Evolutionary conservation across 352 stramenopile genomes (phyloP), one percentile per base, ranked within the genome.

Genomic region (Saprolegnia parasitica): DNA sequence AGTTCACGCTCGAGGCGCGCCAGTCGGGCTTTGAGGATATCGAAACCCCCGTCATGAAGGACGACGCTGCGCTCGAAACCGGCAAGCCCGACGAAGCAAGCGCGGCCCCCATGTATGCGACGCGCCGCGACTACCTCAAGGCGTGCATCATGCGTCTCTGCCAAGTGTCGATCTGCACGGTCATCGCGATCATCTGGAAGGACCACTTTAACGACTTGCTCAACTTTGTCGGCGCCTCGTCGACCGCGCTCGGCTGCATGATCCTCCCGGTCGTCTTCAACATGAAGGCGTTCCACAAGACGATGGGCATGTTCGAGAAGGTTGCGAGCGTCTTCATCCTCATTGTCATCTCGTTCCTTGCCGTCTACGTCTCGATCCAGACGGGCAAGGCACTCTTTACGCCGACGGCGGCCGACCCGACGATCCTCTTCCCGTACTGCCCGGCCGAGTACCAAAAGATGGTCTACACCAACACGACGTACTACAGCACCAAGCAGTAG

Each of bases 141-240:
- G 62, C 62, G 11, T 56, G 47, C 23, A 47, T 68, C n/a, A 49
- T 74, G 70, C 64, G 70, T 29, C 0, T 74, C n/a, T 6, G 56
- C 11, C 63, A 83, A 39, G 77, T 87, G 29, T 75, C 77, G 6
- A 75, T 85, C 45, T 72, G 81, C 23, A 63, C 84, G n/a, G 23
- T 81, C 15, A 76, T 87, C 55, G 71, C 79, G 32, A 81, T 84
- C 57, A 68, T 83, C 56, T 83, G 83, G 71, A 81, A 87, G 52
- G 52, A 74, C 58, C 70, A 74, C 26, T 74, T 74, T 50, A 67
- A 64, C 20, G 64, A 74, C 54, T 40, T 74, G 16, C 29, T 68
- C 40, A 45, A 74, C 52, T 73, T 77, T 72, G 71, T 77, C 26
- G 73, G 73, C 13, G 73, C 73, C 21, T 77, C 73, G 21, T 68